Percentiles rank a stretch among this genome's conserved stretches.
These are phyloP conservation scores for Lepiota brunneoincarnata DNA, from an alignment of 768 basidiomycete species.

Conservation along the genomic window DNA sequence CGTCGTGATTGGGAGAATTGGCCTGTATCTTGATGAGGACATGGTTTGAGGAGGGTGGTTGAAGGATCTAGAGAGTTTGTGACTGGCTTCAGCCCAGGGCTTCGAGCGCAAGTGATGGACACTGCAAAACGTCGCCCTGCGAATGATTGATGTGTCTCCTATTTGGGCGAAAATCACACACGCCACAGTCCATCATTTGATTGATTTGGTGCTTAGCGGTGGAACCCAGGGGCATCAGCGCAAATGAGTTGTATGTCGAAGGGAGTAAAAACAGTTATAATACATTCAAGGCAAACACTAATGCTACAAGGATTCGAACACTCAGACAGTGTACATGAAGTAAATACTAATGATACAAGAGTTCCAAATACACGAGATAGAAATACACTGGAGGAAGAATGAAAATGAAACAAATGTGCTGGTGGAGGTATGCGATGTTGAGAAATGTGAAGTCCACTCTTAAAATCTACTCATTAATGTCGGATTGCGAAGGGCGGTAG, in stretches of 20 bases:
- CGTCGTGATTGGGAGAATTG: constrained; percentile 31
- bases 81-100: neutral
- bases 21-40: constrained; percentile 8
- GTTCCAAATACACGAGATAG: no score
- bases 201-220: neutral
- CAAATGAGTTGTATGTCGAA: neutral
- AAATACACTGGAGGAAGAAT: no score
- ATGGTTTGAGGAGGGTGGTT: neutral
- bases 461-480: neutral
- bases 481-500: neutral
- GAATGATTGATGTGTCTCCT: constrained; percentile 5
- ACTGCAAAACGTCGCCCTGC: neutral
- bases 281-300: neutral
- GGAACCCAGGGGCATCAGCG: neutral
- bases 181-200: neutral
- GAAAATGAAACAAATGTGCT: no score
- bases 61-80: neutral
- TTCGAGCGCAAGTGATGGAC: neutral
- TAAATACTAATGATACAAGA: neutral
- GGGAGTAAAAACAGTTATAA: no score
- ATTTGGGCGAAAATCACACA: neutral
- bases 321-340: no score
- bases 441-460: neutral
- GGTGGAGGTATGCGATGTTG: no score
- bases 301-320: neutral